phyloP scores from a whole-genome alignment of 192 early-diverging fungal species.

The Helicostylum pulchrum region DNA sequence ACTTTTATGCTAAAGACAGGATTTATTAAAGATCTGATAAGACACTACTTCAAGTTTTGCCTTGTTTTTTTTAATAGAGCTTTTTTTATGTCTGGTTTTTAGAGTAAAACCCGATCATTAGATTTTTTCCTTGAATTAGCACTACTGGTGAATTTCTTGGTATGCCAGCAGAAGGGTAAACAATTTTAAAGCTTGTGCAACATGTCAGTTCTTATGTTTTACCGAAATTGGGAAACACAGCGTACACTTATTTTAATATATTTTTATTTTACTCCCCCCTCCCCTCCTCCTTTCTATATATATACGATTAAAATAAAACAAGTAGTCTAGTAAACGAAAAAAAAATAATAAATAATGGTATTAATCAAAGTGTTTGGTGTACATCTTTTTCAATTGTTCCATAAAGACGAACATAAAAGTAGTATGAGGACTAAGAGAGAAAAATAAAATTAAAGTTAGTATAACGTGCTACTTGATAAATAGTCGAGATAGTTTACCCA shows the following conservation, averaged over 20 bases:
- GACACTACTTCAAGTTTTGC: too few species aligned
- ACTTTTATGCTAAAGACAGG: too few species aligned
- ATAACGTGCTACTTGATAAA: constrained; percentile 1
- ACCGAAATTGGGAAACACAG: too few species aligned
- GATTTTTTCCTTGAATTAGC: too few species aligned
- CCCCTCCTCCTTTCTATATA: neutral
- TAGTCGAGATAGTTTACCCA: constrained; percentile 53
- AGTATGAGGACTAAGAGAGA: constrained; percentile 80
- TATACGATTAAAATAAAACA: neutral
- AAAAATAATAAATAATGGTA: neutral
- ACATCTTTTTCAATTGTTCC: constrained; percentile 60
- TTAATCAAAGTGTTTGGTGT: constrained; percentile 18
- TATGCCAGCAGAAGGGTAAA: too few species aligned
- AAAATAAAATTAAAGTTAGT: constrained; percentile 4
- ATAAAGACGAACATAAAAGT: constrained; percentile 89
- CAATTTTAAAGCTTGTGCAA: too few species aligned
- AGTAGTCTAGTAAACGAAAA: constrained; percentile 4
- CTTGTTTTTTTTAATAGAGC: too few species aligned
- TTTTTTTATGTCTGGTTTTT: too few species aligned
- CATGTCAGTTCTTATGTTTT: too few species aligned
- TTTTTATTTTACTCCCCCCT: neutral
- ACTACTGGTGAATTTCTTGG: too few species aligned
- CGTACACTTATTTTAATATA: neutral
- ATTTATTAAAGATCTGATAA: too few species aligned
- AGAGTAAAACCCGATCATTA: too few species aligned